Evolutionary conservation across 2,329 filamentous ascomycete genomes (phyloP).

Genomic region (Nannizziopsis arthrosporioides): DNA sequence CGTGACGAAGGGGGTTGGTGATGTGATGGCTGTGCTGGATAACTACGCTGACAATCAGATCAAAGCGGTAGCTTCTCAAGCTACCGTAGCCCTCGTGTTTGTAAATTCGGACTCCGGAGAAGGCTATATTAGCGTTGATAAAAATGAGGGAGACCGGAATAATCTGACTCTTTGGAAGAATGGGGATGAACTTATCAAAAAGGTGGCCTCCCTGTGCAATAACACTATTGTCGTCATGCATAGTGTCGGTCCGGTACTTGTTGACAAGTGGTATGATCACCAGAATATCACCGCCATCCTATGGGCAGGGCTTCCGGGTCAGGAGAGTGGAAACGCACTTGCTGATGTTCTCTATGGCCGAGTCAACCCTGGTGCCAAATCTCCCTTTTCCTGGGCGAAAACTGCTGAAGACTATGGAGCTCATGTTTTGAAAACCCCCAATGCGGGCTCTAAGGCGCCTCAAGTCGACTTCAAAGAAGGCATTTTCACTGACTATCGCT

Average conservation of each 20-base stretch:
- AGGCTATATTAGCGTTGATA: constrained; percentile 71
- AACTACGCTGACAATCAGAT: constrained; percentile 46
- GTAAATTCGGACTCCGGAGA: constrained; percentile 81
- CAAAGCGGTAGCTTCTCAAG: constrained; percentile 39
- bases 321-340: constrained; percentile 64
- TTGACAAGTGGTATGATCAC: constrained; percentile 51
- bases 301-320: constrained; percentile 62
- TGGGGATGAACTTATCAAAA: constrained; percentile 69
- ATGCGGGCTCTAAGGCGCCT: constrained; percentile 45
- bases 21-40: constrained; percentile 49
- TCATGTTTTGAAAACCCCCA: constrained; percentile 46
- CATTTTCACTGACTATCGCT: constrained; percentile 46
- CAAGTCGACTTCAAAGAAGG: constrained; percentile 52
- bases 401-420: constrained; percentile 44
- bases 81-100: constrained; percentile 62
- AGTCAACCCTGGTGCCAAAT: constrained; percentile 51
- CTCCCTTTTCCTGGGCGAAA: constrained; percentile 50
- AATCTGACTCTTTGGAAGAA: constrained; percentile 84
- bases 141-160: constrained; percentile 77
- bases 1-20: constrained; percentile 50
- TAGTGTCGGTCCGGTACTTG: constrained; percentile 64
- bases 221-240: constrained; percentile 92
- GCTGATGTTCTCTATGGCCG: constrained; percentile 62
- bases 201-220: constrained; percentile 62
- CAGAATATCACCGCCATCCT: constrained; percentile 64